These are phyloP conservation scores for Lenwebbia sp. DNA, from an alignment of 345 rosid species.

Conservation along the genomic window DNA sequence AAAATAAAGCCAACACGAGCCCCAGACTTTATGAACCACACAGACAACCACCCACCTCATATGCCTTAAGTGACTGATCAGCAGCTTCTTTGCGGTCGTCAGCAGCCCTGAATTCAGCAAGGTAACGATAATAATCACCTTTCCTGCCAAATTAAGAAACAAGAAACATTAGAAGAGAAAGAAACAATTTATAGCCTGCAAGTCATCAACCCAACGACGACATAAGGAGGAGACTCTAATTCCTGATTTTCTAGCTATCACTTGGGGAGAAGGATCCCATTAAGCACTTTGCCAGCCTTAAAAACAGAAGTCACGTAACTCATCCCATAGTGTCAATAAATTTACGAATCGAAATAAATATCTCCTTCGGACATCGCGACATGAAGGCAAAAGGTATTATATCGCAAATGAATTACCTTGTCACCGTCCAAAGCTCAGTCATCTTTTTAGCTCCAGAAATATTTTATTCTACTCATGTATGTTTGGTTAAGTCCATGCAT, in stretches of 20 bases:
- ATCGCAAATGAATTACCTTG: not conserved
- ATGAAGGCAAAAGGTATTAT: not conserved
- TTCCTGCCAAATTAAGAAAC: conserved; percentile 21
- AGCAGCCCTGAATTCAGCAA: conserved; percentile 36
- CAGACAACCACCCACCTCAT: conserved; percentile 21
- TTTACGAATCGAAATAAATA: not conserved
- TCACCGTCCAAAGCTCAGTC: not conserved
- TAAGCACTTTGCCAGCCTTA: not conserved
- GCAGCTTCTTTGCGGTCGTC: conserved; percentile 47
- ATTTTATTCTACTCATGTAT: not conserved
- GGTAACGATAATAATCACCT: conserved; percentile 45
- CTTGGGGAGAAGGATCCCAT: not conserved
- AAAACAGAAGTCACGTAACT: not conserved
- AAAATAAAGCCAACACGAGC: not conserved
- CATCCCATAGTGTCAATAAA: not conserved
- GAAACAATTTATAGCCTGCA: not conserved
- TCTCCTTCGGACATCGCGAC: not conserved
- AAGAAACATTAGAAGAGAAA: not conserved
- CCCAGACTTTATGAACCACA: not conserved
- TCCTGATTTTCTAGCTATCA: not conserved
- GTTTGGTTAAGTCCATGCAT: not conserved
- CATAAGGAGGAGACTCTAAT: not conserved
- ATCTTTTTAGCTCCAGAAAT: not conserved
- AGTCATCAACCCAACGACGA: not conserved
- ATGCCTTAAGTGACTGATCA: conserved; percentile 46